Evolutionary conservation across 306 rosid genomes (phyloP), one percentile per base, ranked within the genome.

Genomic region (Lupinus albus): DNA sequence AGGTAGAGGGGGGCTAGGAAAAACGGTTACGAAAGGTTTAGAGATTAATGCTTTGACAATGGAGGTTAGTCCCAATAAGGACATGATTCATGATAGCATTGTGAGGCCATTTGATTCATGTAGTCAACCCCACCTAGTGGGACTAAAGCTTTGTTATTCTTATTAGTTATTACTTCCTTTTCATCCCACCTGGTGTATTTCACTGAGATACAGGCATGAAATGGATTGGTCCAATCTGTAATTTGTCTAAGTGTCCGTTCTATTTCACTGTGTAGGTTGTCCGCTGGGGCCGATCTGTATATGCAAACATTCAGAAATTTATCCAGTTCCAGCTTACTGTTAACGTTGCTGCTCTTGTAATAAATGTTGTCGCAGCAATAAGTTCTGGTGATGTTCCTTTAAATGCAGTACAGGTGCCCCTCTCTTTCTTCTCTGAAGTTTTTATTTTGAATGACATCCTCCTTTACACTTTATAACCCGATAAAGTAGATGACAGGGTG

Each of bases 281-380:
- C 64, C 93, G 97, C 42, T 93, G 98, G 98, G 98, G 98, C 60
- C 96, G 98, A 49, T 93, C 98, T 79, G 98, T 93, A 12, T 93
- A 89, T 82, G 97, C 98, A 69, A 93, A 93, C 73, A 89, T 93
- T 80, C 98, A 93, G 82, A 93, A 93, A 73, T 93, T 93, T 77
- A 93, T 93, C 76, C 98, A 93, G 79, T 93, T 93, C 80, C 98
- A 89, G 80, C 97, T 93, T 41, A 93, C 98, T 3, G 98, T 93
- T 50, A 93, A 93, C 67, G 98, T 88, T 64, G 98, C 97, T 62
- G 98, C 98, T 78, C 97, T 93, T 71, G 85, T 86, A 52, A 93
- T 93, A 50, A 93, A 93, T 83, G 97, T 93, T 38, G 98, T 88
- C 78, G 97, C 98, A 5, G 89, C 98, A 64, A 52, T 93, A 61